Evolutionary conservation across 208 protist species (phyloP), one percentile per base, ranked within the genome.

Genomic region (Leptomonas pyrrhocoris): DNA sequence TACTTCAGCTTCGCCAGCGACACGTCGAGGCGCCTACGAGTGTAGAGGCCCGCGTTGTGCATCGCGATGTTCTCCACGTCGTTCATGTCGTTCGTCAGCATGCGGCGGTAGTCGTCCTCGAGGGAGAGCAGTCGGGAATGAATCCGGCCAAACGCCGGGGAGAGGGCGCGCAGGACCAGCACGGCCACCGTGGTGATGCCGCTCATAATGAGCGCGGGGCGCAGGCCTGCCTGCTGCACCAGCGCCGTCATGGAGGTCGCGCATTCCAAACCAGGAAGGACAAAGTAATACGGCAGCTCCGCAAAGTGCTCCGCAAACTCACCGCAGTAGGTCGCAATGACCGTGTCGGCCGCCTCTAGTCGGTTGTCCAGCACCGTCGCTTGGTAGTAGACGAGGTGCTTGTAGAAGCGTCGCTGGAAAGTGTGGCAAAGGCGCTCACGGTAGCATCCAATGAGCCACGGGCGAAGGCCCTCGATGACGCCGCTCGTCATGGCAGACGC

Each of bases 231-330:
- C 56, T 91, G 73, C 62, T 82, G 73, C n/a, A 89, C 77, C 3
- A 96, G 78, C 19, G 86, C 88, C 45, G 69, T 67, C 45, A 83
- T 77, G 13, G 88, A 90, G 21, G 78, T 89, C 1, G 79, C 38
- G 57, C 79, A 88, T 62, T 87, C 91, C 30, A 94, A 61, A 0
- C 79, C 75, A 0, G 91, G 91, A 25, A 96, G 74, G 2, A 94
- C 46, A 60, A 96, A 96, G 73, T 96, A 96, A 60, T 96, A 96
- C 9, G 91, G 91, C 30, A 96, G 83, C 73, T 96, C 88, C 1
- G 88, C 88, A 64, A 96, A 94, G 77, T 96, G 91, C 71, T 96
- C 91, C 2, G 91, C 91, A 68, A 96, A 96, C 65, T 96, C 88
- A 13, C 80, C 88, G 66, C 88, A 96, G 73, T 94, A 96, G 12